Evolutionary conservation across 495 filamentous ascomycete species (phyloP).

Genomic region (Trichoderma reesei): DNA sequence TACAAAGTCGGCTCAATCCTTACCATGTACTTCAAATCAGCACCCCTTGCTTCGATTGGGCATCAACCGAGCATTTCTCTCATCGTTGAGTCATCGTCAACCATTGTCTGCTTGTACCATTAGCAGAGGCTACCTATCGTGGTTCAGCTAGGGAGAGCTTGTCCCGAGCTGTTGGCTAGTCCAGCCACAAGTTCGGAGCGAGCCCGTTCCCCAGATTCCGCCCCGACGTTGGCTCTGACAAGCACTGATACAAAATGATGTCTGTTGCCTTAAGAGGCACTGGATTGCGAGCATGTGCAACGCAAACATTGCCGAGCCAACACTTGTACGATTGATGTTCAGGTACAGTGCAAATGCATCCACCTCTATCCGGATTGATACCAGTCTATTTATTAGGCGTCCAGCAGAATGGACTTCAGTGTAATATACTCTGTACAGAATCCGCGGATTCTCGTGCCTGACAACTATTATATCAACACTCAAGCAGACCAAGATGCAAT

Average conservation of each 20-base stretch:
- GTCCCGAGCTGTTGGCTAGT: slow-evolving; percentile 1
- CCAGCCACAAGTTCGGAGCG: slow-evolving; percentile 1
- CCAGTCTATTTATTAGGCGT: not conserved
- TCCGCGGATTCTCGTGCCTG: too few relatives aligned
- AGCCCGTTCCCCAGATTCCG: not conserved
- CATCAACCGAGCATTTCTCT: not conserved
- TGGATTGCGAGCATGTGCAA: too few relatives aligned
- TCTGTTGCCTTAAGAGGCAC: not conserved
- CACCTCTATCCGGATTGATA: not conserved
- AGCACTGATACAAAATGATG: not conserved
- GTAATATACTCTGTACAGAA: too few relatives aligned
- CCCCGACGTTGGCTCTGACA: not conserved
- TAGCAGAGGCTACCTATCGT: not conserved
- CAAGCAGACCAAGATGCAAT: not conserved
- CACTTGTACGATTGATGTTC: too few relatives aligned
- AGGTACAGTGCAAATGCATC: too few relatives aligned
- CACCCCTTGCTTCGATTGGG: too few relatives aligned
- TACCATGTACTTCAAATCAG: too few relatives aligned
- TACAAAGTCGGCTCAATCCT: not conserved
- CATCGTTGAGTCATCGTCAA: not conserved
- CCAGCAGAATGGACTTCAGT: too few relatives aligned
- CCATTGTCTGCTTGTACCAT: not conserved
- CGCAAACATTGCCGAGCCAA: not conserved
- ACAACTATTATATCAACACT: too few relatives aligned
- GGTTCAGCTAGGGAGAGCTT: not conserved